Percentiles rank a stretch among this genome's conserved stretches.
phyloP scores from a whole-genome alignment of 495 filamentous ascomycete species.

The Aspergillus ostianus region DNA sequence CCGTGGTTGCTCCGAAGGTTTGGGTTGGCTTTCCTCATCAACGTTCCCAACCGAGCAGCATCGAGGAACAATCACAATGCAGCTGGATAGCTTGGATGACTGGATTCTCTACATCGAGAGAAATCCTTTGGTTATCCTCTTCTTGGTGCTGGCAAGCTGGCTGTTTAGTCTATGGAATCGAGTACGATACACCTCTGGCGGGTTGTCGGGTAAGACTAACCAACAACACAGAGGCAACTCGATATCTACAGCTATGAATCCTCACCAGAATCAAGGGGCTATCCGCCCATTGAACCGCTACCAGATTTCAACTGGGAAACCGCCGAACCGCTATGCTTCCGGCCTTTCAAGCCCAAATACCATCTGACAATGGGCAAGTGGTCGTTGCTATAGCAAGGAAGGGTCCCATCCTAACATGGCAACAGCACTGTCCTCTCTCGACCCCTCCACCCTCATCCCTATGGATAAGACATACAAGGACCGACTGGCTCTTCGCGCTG shows the following conservation, averaged over 20 bases:
- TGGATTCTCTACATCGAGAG: slow-evolving; percentile 1
- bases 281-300: slow-evolving; percentile 51
- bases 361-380: slow-evolving; percentile 69
- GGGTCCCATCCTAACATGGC: background rate
- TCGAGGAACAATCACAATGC: background rate
- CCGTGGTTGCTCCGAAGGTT: background rate
- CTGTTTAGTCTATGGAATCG: slow-evolving; percentile 13
- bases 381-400: background rate
- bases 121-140: slow-evolving; percentile 3
- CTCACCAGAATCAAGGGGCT: slow-evolving; percentile 10
- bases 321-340: slow-evolving; percentile 58
- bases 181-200: slow-evolving; percentile 9
- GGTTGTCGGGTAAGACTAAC: background rate
- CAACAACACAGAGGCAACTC: background rate
- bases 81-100: background rate
- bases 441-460: slow-evolving; percentile 57
- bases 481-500: slow-evolving; percentile 51
- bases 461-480: slow-evolving; percentile 62
- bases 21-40: background rate
- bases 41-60: background rate
- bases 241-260: background rate
- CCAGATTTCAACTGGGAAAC: slow-evolving; percentile 57
- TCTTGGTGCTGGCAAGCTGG: slow-evolving; percentile 6
- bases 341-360: slow-evolving; percentile 71
- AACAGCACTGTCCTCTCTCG: slow-evolving; percentile 43